phyloP scores from a whole-genome alignment of 192 early-diverging fungal genomes.

The Gonapodya sp. region DNA sequence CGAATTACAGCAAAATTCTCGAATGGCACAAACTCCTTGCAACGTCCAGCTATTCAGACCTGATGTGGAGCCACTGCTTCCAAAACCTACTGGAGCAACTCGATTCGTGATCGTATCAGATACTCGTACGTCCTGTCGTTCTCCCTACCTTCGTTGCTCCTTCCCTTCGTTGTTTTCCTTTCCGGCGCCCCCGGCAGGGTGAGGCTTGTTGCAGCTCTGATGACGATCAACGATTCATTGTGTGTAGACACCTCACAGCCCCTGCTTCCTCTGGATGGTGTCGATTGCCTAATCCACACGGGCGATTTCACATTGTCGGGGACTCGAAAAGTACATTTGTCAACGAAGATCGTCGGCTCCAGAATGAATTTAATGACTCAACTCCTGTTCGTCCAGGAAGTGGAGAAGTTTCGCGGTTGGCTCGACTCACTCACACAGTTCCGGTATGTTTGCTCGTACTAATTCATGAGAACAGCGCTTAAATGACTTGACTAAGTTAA shows the following conservation, averaged over 20 bases:
- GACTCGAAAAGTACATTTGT: too few relatives aligned
- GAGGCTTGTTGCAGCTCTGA: background rate
- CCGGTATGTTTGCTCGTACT: background rate
- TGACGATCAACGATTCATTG: background rate
- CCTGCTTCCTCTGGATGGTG: background rate
- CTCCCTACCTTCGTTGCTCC: background rate
- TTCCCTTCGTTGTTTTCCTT: too few relatives aligned
- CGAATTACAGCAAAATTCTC: too few relatives aligned
- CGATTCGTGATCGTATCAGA: background rate
- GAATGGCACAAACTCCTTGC: too few relatives aligned
- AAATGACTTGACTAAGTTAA: too few relatives aligned
- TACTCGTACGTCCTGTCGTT: background rate
- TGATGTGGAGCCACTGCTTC: background rate
- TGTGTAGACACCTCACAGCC: background rate
- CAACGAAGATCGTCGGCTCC: too few relatives aligned
- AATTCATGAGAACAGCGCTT: too few relatives aligned
- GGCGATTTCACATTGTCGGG: background rate
- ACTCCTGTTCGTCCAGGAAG: too few relatives aligned
- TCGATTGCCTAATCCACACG: background rate
- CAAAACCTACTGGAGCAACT: background rate
- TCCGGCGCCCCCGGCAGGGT: background rate
- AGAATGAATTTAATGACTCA: too few relatives aligned
- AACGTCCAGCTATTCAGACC: too few relatives aligned
- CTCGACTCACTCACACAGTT: background rate
- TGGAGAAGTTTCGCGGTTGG: background rate